Conservation (phyloP, 208 protist species). For the Acanthamoeba lenticulata region DNA sequence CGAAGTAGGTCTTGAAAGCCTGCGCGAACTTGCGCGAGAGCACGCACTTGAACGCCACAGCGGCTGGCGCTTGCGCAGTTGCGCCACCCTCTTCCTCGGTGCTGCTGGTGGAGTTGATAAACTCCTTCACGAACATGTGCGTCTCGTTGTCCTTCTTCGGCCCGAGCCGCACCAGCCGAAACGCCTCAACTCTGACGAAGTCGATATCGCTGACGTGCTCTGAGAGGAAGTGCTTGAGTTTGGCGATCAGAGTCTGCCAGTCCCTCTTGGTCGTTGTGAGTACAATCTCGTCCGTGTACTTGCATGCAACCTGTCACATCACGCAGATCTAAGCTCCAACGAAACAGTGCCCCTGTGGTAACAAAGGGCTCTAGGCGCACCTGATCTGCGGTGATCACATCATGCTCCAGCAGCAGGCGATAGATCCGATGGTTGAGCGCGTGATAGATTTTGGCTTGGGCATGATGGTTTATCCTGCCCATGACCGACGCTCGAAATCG, state of each 20-base stretch:
- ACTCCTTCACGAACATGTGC: not conserved
- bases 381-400: not conserved
- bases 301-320: not conserved
- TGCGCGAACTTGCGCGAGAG: not conserved
- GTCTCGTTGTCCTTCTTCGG: not conserved
- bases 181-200: not conserved
- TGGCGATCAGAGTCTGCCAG: not conserved
- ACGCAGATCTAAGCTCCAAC: not conserved
- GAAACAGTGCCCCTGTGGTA: not conserved
- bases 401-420: not conserved
- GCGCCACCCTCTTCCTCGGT: not conserved
- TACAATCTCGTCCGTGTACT: slow-evolving; percentile 10
- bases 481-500: not conserved
- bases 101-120: not conserved
- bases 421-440: not conserved
- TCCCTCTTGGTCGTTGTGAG: not conserved
- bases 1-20: not conserved
- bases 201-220: not conserved
- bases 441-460: slow-evolving; percentile 1
- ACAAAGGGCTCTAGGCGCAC: not conserved
- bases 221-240: not conserved
- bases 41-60: not conserved
- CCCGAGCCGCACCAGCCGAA: not conserved
- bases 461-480: not conserved
- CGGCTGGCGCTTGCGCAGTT: too few relatives aligned